A percentile compares a stretch with the other conserved stretches of the same genome.
Conservation (phyloP, 1,284 basidiomycete genomes). For the Melanopsichium pennsylvanicum region DNA sequence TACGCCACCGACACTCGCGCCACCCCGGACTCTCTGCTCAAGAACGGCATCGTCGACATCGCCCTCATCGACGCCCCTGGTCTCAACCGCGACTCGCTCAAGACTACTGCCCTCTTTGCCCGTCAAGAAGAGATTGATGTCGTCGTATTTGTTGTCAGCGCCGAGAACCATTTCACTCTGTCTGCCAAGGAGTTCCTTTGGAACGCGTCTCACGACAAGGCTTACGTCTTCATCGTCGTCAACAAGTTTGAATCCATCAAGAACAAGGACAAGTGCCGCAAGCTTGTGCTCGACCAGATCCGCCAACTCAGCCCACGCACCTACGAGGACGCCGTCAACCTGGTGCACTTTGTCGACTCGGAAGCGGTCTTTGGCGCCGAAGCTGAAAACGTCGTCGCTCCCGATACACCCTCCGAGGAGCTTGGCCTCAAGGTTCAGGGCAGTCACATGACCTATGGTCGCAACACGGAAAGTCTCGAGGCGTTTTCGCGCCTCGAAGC, state of each 20-base stretch:
- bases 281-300: slow-evolving; percentile 92
- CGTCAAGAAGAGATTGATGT: slow-evolving; percentile 99
- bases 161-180: slow-evolving; percentile 98
- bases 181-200: slow-evolving; percentile 93
- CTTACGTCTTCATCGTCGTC: slow-evolving; percentile 97
- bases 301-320: slow-evolving; percentile 89
- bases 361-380: slow-evolving; percentile 63
- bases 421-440: slow-evolving; percentile 38
- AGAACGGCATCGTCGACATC: slow-evolving; percentile 96
- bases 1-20: slow-evolving; percentile 55
- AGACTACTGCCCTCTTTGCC: slow-evolving; percentile 94
- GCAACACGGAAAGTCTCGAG: slow-evolving; percentile 22
- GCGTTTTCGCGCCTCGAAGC: slow-evolving; percentile 87
- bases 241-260: slow-evolving; percentile 97
- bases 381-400: slow-evolving; percentile 32
- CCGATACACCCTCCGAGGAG: slow-evolving; percentile 46
- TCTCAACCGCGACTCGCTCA: slow-evolving; percentile 91
- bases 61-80: slow-evolving; percentile 98
- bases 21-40: slow-evolving; percentile 66
- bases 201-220: slow-evolving; percentile 95
- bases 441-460: slow-evolving; percentile 8
- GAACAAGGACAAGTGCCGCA: slow-evolving; percentile 92
- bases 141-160: slow-evolving; percentile 95
- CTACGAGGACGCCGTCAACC: slow-evolving; percentile 86
- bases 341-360: slow-evolving; percentile 98